Evolutionary conservation across 2,329 filamentous ascomycete species (phyloP).

Genomic region (Botrytis deweyae): DNA sequence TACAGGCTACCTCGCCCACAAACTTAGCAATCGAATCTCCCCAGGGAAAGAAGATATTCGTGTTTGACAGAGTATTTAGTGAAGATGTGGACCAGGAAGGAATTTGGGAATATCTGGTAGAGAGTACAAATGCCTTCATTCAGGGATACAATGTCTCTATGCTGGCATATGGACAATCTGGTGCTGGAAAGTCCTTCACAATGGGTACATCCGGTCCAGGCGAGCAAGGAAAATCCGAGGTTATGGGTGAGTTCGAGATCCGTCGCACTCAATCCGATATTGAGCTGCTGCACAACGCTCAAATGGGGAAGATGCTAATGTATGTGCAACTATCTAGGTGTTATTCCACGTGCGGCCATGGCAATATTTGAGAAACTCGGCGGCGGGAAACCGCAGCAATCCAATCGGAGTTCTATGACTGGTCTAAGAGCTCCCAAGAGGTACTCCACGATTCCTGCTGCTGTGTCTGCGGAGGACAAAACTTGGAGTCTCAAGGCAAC

Average conservation of each 20-base stretch:
- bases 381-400: constrained; percentile 44
- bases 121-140: constrained; percentile 85
- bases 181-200: constrained; percentile 96
- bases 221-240: constrained; percentile 68
- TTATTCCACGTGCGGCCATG: constrained; percentile 88
- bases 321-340: constrained; percentile 55
- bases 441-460: constrained; percentile 57
- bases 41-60: constrained; percentile 90
- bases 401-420: constrained; percentile 67
- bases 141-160: constrained; percentile 99
- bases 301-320: constrained; percentile 26
- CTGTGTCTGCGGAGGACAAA: constrained; percentile 53
- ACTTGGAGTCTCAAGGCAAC: constrained; percentile 92
- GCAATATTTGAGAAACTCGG: constrained; percentile 87
- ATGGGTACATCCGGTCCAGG: constrained; percentile 92
- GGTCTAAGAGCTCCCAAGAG: constrained; percentile 78
- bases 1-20: constrained; percentile 82
- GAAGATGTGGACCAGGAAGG: constrained; percentile 83
- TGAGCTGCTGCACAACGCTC: constrained; percentile 15
- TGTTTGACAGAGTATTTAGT: constrained; percentile 93
- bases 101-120: constrained; percentile 89
- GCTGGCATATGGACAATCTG: constrained; percentile 94
- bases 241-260: constrained; percentile 67
- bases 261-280: constrained; percentile 22
- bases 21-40: constrained; percentile 86